These are phyloP conservation scores for Aspergillus pseudoterreus DNA, from an alignment of 2,329 filamentous ascomycete genomes.

Conservation along the genomic window DNA sequence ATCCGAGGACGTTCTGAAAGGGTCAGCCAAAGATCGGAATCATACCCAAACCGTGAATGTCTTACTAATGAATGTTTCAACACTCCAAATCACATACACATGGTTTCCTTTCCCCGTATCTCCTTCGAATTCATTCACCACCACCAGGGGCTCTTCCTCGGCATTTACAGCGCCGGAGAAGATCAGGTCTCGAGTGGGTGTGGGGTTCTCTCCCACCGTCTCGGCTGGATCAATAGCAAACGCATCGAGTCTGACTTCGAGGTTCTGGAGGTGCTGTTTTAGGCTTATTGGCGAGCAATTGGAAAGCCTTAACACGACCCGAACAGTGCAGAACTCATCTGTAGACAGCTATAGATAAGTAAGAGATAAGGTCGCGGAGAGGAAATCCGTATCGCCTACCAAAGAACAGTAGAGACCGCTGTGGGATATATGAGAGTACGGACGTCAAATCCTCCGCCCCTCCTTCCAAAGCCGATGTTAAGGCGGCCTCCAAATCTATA, in stretches of 20 bases:
- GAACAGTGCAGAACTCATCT: slow-evolving; percentile 54
- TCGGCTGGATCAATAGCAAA: slow-evolving; percentile 40
- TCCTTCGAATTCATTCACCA: slow-evolving; percentile 42
- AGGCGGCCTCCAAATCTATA: slow-evolving; percentile 36
- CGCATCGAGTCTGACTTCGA: slow-evolving; percentile 51
- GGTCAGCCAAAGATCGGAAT: background rate
- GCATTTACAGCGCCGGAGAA: slow-evolving; percentile 37
- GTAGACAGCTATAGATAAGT: slow-evolving; percentile 44
- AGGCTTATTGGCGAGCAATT: slow-evolving; percentile 47
- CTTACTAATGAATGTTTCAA: slow-evolving; percentile 41
- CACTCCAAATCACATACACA: slow-evolving; percentile 44
- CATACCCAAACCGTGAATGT: background rate
- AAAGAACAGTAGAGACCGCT: slow-evolving; percentile 52
- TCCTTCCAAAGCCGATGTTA: slow-evolving; percentile 44
- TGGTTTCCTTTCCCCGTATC: slow-evolving; percentile 36
- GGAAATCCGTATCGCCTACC: slow-evolving; percentile 31
- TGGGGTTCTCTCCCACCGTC: slow-evolving; percentile 39
- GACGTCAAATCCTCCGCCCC: slow-evolving; percentile 42
- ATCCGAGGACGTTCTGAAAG: slow-evolving; percentile 42
- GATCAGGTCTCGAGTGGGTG: slow-evolving; percentile 40
- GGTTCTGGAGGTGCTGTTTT: slow-evolving; percentile 46
- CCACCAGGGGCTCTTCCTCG: slow-evolving; percentile 42
- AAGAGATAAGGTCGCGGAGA: slow-evolving; percentile 35
- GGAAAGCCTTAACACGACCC: slow-evolving; percentile 51
- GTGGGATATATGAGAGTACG: slow-evolving; percentile 47